Base-by-base conservation (phyloP, 1,284 basidiomycete species). In the Tetrapyrgos nigripes region DNA sequence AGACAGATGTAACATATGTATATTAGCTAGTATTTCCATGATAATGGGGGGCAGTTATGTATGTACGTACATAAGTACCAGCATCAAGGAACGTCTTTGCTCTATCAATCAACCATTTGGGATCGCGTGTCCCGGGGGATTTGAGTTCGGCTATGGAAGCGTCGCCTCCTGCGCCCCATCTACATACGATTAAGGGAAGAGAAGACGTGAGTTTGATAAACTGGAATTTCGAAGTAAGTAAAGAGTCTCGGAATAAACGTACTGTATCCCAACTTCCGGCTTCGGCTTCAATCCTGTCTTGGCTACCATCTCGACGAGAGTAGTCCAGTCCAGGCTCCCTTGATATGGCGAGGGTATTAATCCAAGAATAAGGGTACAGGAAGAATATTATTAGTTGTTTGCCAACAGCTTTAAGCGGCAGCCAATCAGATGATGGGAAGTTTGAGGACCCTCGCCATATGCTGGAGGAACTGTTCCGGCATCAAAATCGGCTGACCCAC, bases 241-340 rank as follows among this genome's bases (percentile, higher is more conserved):
- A n/a, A n/a, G n/a, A n/a, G n/a, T n/a, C n/a, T n/a, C n/a, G 29
- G 14, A 33, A 53, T 29, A 13, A 4, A 26, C 53, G 47, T 48
- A 69, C 66, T 65, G 66, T n/a, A 79, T 79, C n/a, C 77, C 78
- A n/a, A 80, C 69, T 65, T 79, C 75, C 26, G 79, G 80, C 62
- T 82, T 82, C 1, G 79, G 76, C 60, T 81, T 81, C 28, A 80
- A 59, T 2, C 76, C 77, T 48, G 79, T 70, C 8, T 72, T 70
- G 10, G 74, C 72, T 9, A 78, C 76, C 45, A 77, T 73, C 59
- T 79, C 75, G 33, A 83, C 75, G 37, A 82, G 66, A 5, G 68
- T 68, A 8, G 76, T 68, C 79, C 77, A 82, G 57, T 78, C 81
- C n/a, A n/a, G n/a, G n/a, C n/a, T n/a, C n/a, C n/a, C n/a, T n/a